Evolutionary conservation across 2,329 filamentous ascomycete genomes (phyloP), one percentile per base, ranked within the genome.

Genomic region (Xylariales sp.): DNA sequence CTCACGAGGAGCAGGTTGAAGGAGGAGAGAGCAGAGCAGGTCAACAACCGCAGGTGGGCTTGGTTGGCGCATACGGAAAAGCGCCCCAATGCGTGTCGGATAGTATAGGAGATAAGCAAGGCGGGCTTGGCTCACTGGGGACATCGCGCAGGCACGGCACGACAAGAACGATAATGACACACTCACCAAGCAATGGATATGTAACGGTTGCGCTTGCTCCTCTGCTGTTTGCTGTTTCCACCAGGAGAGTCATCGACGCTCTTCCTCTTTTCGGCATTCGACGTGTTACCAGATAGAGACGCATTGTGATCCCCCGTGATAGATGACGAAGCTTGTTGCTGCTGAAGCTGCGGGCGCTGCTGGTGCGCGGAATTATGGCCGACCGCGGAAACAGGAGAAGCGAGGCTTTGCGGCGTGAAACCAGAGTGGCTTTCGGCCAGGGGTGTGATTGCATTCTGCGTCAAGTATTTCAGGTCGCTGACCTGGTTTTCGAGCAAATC

Each of bases 141-240:
- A n/a, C n/a, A n/a, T n/a, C n/a, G n/a, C n/a, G n/a, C n/a, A n/a
- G n/a, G n/a, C n/a, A n/a, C n/a, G n/a, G n/a, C n/a, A n/a, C n/a
- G n/a, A n/a, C 14, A 24, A 38, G 12, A 4, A 22, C 22, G 12
- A 38, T 21, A 19, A n/a, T 16, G 20, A 22, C 44, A 37, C 18
- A 57, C 73, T 63, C 62, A 78, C 76, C 76, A 80, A 31, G 76
- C 76, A 48, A 80, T 78, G 10, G 76, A 79, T 44, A 79, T 80
- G 50, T 80, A 80, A 70, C 77, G 63, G 49, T 80, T 81, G 45
- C 77, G 70, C 57, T 80, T 81, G 58, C 74, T 79, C 51, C 76
- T 63, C 59, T 76, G 76, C 61, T 75, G 72, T 57, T 72, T 76
- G 9, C 27, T 31, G 40, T 21, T 22, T 6, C 33, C 16, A 20